Conservation (phyloP, 176 grass and related monocot genomes). For the Zoysia japonica region DNA sequence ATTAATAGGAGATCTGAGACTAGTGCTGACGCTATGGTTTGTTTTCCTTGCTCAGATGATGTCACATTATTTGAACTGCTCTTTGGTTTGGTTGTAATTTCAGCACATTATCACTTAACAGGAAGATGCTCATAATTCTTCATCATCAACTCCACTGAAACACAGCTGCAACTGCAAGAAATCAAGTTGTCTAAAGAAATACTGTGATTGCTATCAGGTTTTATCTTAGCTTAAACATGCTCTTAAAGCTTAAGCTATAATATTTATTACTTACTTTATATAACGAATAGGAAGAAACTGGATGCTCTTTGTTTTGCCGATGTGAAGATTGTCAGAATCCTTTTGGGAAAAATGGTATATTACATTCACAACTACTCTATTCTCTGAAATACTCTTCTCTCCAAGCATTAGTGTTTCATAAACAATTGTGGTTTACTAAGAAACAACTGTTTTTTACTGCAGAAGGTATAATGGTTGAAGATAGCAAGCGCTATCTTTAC, state of each 20-base stretch:
- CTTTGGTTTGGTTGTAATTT: slow-evolving; percentile 26
- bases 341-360: slow-evolving; percentile 69
- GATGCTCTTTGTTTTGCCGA: slow-evolving; percentile 61
- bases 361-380: background rate
- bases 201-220: slow-evolving; percentile 78
- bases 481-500: slow-evolving; percentile 53
- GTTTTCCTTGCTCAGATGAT: slow-evolving; percentile 36
- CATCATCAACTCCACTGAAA: slow-evolving; percentile 60
- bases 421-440: background rate
- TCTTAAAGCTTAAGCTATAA: background rate
- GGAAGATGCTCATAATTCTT: slow-evolving; percentile 60
- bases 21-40: slow-evolving; percentile 53
- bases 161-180: slow-evolving; percentile 76
- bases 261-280: background rate
- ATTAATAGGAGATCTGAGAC: slow-evolving; percentile 56
- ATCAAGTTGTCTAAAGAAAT: slow-evolving; percentile 78
- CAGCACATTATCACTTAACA: background rate
- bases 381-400: background rate
- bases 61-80: background rate
- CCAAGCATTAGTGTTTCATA: background rate
- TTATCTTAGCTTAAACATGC: slow-evolving; percentile 29
- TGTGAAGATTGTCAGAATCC: slow-evolving; percentile 63
- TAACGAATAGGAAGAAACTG: slow-evolving; percentile 50
- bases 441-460: slow-evolving; percentile 13
- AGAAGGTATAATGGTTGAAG: slow-evolving; percentile 54